phyloP scores from a whole-genome alignment of 352 stramenopile species.

The Phytophthora ohioensis region DNA sequence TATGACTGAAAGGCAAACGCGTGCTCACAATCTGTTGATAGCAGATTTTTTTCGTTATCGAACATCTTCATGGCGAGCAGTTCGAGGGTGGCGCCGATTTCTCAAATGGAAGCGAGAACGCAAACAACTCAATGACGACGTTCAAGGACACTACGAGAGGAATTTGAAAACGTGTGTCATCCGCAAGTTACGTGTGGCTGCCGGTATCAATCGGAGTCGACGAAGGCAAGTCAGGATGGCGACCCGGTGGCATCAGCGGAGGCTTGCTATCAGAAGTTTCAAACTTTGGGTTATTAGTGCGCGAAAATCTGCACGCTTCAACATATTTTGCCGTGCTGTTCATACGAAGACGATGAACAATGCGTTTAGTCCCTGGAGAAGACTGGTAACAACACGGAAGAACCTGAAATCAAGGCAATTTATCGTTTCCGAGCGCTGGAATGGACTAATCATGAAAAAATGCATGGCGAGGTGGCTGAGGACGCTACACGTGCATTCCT shows the following conservation, averaged over 20 bases:
- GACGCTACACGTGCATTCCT: constrained; percentile 10
- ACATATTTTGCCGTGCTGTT: constrained; percentile 7
- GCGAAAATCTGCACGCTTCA: neutral
- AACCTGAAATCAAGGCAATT: constrained; percentile 1
- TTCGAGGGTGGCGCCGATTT: constrained; percentile 23
- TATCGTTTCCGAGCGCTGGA: constrained; percentile 20
- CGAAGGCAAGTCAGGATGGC: constrained; percentile 10
- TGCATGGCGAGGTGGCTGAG: constrained; percentile 25
- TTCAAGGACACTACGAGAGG: constrained; percentile 13
- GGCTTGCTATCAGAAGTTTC: constrained; percentile 11
- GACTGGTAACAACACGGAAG: neutral
- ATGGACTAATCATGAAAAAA: constrained; percentile 3
- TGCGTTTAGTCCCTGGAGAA: constrained; percentile 14
- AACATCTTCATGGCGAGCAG: constrained; percentile 11
- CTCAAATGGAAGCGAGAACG: constrained; percentile 12
- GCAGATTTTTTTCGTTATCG: constrained; percentile 44
- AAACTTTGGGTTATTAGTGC: constrained; percentile 8
- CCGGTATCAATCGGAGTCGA: neutral
- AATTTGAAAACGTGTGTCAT: constrained; percentile 18
- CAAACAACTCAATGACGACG: constrained; percentile 14
- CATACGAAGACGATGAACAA: constrained; percentile 3
- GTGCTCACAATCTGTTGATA: constrained; percentile 26
- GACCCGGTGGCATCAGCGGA: constrained; percentile 27
- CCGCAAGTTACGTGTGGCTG: constrained; percentile 8
- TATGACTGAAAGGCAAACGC: constrained; percentile 3